Base-by-base conservation (phyloP, 2,329 filamentous ascomycete genomes). In the Rhynchosporium agropyri region DNA sequence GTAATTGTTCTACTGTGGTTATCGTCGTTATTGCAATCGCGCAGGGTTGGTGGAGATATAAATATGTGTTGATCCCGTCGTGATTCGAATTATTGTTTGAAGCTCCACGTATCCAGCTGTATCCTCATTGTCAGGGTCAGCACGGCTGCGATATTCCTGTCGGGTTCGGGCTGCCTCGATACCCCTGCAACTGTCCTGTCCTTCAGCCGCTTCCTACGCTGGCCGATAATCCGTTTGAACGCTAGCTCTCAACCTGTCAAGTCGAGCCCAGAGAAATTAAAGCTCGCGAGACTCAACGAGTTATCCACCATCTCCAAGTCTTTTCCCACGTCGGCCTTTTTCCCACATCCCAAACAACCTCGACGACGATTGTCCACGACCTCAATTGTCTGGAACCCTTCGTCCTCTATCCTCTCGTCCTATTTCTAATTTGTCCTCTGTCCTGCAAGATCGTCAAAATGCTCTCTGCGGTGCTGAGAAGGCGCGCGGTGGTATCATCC, bases 401-500 rank as follows among this genome's bases (percentile, higher is more conserved):
- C 40, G 57, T 58, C 31, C 46, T 31, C 56, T 62, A 59, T 51
- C 60, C 58, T 61, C 64, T 63, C 64, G 29, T 66, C 67, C 58
- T 64, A 43, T 65, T 68, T 67, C 67, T 53, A 63, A 54, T 36
- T 54, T 62, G 28, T 63, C 40, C 62, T 64, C 55, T 43, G 40
- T 45, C 64, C 57, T 45, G 50, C 53, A 63, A 53, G 56, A 61
- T 59, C 51, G 36, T 69, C 76, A 79, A 71, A 68, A 88, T 88
- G 85, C 82, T 88, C 78, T 82, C 83, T 76, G 83, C 84, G 71
- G 83, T 84, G 71, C 79, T 88, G 73, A 81, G 85, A 79, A 84
- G 85, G 83, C 84, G 84, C 75, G 80, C 79, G 75, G 80, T 88
- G 70, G 79, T 81, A 71, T 76, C 77, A 68, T 76, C 77, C 69